Percentiles rank a stretch among this genome's conserved stretches.
phyloP scores from a whole-genome alignment of 148 eudicot species.

The Amaranthus cruentus region DNA sequence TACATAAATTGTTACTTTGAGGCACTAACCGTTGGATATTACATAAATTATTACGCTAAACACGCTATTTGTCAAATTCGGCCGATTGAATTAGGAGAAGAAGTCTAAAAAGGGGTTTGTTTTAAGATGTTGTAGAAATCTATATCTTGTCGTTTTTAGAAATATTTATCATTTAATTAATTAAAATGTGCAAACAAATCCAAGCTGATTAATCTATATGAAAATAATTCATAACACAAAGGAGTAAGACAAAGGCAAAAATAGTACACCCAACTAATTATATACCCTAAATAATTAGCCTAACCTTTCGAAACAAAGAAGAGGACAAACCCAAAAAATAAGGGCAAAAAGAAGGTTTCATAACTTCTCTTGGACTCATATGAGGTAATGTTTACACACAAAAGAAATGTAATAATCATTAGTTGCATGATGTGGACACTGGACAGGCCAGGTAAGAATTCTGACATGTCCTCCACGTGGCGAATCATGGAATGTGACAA shows the following conservation, averaged over 20 bases:
- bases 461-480: slow-evolving; percentile 41
- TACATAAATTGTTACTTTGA: no score
- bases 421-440: slow-evolving; percentile 31
- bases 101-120: no score
- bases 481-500: slow-evolving; percentile 24
- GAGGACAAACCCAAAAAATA: slow-evolving; percentile 14
- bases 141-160: no score
- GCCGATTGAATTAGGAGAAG: no score
- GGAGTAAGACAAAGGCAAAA: slow-evolving; percentile 6
- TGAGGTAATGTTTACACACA: slow-evolving; percentile 27
- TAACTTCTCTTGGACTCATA: slow-evolving; percentile 35
- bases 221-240: neutral
- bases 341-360: slow-evolving; percentile 8
- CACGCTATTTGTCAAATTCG: no score
- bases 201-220: no score
- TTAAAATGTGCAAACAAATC: no score
- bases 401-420: slow-evolving; percentile 22
- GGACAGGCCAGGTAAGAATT: slow-evolving; percentile 15
- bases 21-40: no score
- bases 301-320: slow-evolving; percentile 12
- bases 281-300: neutral
- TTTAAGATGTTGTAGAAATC: no score
- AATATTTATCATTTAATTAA: no score
- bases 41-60: no score
- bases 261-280: neutral